Percentiles rank a stretch among this genome's conserved stretches.
phyloP scores from a whole-genome alignment of 305 asterid genomes.

The Lippia alba region DNA sequence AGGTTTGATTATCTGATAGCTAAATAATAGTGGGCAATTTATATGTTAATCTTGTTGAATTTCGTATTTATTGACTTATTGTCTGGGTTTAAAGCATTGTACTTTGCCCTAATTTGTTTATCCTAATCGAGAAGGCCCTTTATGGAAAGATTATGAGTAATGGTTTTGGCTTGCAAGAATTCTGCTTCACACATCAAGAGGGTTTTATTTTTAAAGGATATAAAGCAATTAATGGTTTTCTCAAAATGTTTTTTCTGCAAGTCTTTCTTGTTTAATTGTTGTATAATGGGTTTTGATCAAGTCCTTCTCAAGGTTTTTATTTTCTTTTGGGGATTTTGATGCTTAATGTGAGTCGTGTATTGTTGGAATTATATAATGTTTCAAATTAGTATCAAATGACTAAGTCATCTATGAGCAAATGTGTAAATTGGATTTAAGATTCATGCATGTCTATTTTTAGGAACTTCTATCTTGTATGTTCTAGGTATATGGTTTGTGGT shows the following conservation, averaged over 20 bases:
- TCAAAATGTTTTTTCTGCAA: neutral
- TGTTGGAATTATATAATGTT: neutral
- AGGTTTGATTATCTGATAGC: neutral
- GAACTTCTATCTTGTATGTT: neutral
- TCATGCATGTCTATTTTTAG: slow-evolving; percentile 15
- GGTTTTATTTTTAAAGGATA: neutral
- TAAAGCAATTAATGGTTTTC: neutral
- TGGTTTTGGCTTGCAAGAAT: neutral
- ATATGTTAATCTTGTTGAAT: slow-evolving; percentile 1
- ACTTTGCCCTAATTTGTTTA: slow-evolving; percentile 7
- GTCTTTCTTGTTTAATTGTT: neutral
- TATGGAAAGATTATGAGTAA: neutral
- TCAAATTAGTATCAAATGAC: too few species aligned
- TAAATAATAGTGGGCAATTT: neutral
- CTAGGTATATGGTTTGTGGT: slow-evolving; percentile 3
- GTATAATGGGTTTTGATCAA: neutral
- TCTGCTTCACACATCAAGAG: slow-evolving; percentile 13
- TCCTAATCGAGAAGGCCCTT: slow-evolving; percentile 14
- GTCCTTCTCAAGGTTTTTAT: neutral
- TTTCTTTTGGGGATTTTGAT: neutral
- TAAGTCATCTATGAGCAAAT: neutral
- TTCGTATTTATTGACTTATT: slow-evolving; percentile 4
- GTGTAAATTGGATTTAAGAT: slow-evolving; percentile 1
- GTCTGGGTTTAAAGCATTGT: slow-evolving; percentile 14
- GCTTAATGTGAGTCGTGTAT: slow-evolving; percentile 9